phyloP scores from a whole-genome alignment of 2,329 filamentous ascomycete species.

The Aspergillus cejpii region DNA sequence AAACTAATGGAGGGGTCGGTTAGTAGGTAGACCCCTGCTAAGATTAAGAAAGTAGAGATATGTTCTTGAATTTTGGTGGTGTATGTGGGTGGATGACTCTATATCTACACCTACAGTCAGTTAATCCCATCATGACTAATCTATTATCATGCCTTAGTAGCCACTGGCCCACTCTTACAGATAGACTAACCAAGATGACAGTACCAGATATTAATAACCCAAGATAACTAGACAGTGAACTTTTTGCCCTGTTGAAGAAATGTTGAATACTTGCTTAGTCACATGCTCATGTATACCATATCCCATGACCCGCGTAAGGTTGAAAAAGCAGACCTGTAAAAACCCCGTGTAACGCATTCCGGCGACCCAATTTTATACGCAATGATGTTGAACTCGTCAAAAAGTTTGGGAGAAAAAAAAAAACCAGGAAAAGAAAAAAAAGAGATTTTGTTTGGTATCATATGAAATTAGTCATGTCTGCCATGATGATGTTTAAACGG shows the following conservation, averaged over 20 bases:
- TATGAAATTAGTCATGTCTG: constrained; percentile 9
- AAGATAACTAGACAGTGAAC: neutral
- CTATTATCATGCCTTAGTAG: too few species aligned
- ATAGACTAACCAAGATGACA: neutral
- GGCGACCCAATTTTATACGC: constrained; percentile 25
- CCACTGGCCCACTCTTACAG: too few species aligned
- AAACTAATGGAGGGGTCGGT: too few species aligned
- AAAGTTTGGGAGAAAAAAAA: constrained; percentile 6
- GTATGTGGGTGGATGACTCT: too few species aligned
- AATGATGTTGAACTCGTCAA: constrained; percentile 36
- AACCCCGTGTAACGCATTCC: constrained; percentile 32
- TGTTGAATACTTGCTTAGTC: constrained; percentile 5
- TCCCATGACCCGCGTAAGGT: constrained; percentile 36
- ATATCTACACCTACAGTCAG: too few species aligned
- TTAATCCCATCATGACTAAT: too few species aligned
- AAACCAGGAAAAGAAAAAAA: constrained; percentile 10
- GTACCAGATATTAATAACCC: neutral
- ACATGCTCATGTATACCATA: constrained; percentile 26
- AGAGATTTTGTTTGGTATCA: constrained; percentile 16
- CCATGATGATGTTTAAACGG: constrained; percentile 39
- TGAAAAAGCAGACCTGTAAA: constrained; percentile 39
- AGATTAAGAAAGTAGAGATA: too few species aligned
- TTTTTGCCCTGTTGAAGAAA: constrained; percentile 16
- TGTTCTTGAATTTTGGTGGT: too few species aligned
- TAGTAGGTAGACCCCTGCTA: too few species aligned